phyloP scores from a whole-genome alignment of 305 asterid genomes.

The Striga hermonthica region DNA sequence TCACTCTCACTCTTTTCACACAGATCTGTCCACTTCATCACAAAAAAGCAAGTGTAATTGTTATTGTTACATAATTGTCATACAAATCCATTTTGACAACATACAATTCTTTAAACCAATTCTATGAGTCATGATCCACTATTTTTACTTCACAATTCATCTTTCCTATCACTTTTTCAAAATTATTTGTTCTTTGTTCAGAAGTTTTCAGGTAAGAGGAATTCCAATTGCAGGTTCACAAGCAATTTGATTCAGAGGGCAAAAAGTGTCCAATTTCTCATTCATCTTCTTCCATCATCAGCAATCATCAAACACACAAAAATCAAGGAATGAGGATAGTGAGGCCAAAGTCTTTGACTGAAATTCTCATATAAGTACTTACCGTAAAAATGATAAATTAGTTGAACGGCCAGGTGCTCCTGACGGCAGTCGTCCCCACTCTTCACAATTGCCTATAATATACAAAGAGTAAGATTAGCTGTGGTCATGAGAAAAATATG shows the following conservation, averaged over 20 bases:
- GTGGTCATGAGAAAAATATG: not conserved
- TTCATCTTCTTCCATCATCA: slow-evolving; percentile 7
- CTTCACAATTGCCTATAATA: slow-evolving; percentile 47
- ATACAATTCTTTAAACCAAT: not conserved
- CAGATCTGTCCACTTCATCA: not conserved
- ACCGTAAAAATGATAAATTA: slow-evolving; percentile 83
- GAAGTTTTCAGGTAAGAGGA: not conserved
- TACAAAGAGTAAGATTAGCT: slow-evolving; percentile 30
- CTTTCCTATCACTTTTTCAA: not conserved
- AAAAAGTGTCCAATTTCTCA: slow-evolving; percentile 3
- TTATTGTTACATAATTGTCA: not conserved
- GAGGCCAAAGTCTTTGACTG: slow-evolving; percentile 14
- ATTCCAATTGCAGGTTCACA: not conserved
- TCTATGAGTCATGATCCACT: not conserved
- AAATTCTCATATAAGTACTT: slow-evolving; percentile 26
- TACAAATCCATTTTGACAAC: not conserved
- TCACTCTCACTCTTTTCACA: not conserved
- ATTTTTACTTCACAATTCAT: not conserved
- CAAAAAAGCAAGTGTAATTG: too few relatives aligned
- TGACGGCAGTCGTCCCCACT: slow-evolving; percentile 62
- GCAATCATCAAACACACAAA: slow-evolving; percentile 7
- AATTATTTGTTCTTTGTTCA: not conserved
- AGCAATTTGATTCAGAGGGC: not conserved
- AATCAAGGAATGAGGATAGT: slow-evolving; percentile 5
- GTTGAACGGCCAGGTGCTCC: slow-evolving; percentile 64